Evolutionary conservation across 768 basidiomycete species (phyloP).

Genomic region (Boletus insuetus): DNA sequence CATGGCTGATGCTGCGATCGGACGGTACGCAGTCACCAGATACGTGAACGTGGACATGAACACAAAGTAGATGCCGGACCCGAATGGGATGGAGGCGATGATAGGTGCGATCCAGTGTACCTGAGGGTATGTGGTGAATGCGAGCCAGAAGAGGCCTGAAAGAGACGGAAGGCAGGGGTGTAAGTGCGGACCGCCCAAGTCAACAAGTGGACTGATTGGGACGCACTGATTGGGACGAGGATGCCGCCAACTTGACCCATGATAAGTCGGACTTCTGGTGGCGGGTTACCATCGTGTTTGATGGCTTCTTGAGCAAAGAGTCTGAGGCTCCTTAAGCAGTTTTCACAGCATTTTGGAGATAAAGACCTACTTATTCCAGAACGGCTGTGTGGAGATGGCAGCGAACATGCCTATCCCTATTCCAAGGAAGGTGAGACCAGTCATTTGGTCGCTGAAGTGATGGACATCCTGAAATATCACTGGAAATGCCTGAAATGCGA

Average conservation of each 20-base stretch:
- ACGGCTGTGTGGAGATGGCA: constrained; percentile 39
- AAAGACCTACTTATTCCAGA: constrained; percentile 40
- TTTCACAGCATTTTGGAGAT: background rate
- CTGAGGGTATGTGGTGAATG: constrained; percentile 47
- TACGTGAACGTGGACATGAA: constrained; percentile 70
- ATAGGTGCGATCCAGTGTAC: constrained; percentile 51
- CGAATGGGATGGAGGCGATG: constrained; percentile 45
- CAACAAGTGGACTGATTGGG: background rate
- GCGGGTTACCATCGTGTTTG: constrained; percentile 45
- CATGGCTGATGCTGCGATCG: constrained; percentile 57
- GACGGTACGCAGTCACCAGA: constrained; percentile 49
- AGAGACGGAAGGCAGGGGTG: background rate
- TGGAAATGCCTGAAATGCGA: constrained; percentile 57
- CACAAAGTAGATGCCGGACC: constrained; percentile 57
- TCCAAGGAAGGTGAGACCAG: constrained; percentile 49
- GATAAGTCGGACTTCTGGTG: constrained; percentile 63
- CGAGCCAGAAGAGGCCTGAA: constrained; percentile 50
- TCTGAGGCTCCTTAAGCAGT: constrained; percentile 24
- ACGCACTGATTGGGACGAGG: constrained; percentile 55
- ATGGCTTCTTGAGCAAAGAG: constrained; percentile 36
- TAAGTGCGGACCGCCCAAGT: background rate
- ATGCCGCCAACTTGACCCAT: constrained; percentile 71
- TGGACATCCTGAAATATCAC: constrained; percentile 48
- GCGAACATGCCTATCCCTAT: constrained; percentile 47
- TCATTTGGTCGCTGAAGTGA: constrained; percentile 51